These are phyloP conservation scores for Terana coerulea DNA, from an alignment of 768 basidiomycete genomes.

Conservation along the genomic window DNA sequence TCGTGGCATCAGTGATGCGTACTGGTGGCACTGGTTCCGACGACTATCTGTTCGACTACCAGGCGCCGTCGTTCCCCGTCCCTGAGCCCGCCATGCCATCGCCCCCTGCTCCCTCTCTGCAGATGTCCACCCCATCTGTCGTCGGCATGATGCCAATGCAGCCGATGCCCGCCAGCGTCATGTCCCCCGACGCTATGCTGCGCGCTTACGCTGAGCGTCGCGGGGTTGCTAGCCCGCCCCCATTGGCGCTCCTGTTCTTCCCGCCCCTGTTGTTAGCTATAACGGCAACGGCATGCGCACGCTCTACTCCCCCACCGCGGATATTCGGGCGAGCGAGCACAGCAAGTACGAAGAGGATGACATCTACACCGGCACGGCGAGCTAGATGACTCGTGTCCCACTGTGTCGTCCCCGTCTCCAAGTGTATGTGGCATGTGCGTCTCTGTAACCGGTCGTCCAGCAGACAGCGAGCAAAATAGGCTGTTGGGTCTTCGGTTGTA, in stretches of 20 bases:
- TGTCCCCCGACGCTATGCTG: slow-evolving; percentile 74
- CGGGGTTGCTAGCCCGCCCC: slow-evolving; percentile 29
- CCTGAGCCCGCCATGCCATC: slow-evolving; percentile 24
- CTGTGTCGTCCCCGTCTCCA: not conserved
- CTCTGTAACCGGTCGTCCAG: not conserved
- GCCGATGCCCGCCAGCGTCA: slow-evolving; percentile 36
- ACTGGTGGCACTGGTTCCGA: slow-evolving; percentile 42
- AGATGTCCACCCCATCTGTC: slow-evolving; percentile 32
- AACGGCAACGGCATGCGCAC: slow-evolving; percentile 30
- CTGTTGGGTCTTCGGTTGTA: slow-evolving; percentile 1
- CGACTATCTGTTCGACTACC: slow-evolving; percentile 44
- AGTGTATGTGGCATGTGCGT: not conserved
- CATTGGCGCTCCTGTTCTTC: slow-evolving; percentile 19
- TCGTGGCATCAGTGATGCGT: slow-evolving; percentile 62
- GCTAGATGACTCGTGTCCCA: slow-evolving; percentile 11
- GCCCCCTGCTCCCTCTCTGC: slow-evolving; percentile 30
- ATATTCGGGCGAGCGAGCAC: slow-evolving; percentile 19
- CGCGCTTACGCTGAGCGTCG: slow-evolving; percentile 62
- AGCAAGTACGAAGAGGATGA: slow-evolving; percentile 29
- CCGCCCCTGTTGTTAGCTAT: slow-evolving; percentile 23
- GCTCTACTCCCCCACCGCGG: slow-evolving; percentile 27
- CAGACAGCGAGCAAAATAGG: not conserved
- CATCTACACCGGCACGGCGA: slow-evolving; percentile 26
- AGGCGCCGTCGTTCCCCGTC: slow-evolving; percentile 22
- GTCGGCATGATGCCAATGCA: slow-evolving; percentile 37